Base-by-base conservation (phyloP, 2,329 filamentous ascomycete species). In the Venturia carpophila region DNA sequence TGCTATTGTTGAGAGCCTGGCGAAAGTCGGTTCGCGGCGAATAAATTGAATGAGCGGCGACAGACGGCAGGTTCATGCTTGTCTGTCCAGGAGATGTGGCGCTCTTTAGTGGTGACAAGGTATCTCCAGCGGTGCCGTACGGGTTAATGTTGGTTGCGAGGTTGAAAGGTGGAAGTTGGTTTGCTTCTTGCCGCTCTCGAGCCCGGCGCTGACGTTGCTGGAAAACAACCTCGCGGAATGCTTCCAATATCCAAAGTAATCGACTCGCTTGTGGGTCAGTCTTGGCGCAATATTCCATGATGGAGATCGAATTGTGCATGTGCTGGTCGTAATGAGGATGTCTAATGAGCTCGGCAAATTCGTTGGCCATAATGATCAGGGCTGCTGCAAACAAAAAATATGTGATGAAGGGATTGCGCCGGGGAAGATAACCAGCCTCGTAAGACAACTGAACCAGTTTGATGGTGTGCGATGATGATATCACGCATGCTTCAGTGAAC, bases 71-170 rank as follows among this genome's bases (percentile, higher is more conserved):
- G 27, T n/a, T 52, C 24, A 47, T 90, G 95, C 71, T 97, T 97
- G 90, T 96, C 97, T 75, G 91, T 92, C 69, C 97, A 97, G 72
- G 93, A 94, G 21, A 89, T 97, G 34, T 24, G n/a, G 62, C 17
- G 24, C 15, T n/a, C n/a, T 42, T 41, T 6, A 55, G 17, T 27
- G 47, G 24, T 21, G 62, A 63, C n/a, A 49, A 39, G n/a, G 30
- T 39, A 39, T 37, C 34, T 15, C 24, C 42, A 47, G 42, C 27
- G n/a, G 45, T 15, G 4, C 43, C 62, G 24, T 63, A 63, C 5
- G 62, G 62, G 15, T 63, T 63, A 15, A 63, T 52, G 43, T 63
- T 63, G 41, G 41, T 24, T 52, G 49, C 52, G 4, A 63, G 42
- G 19, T 63, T 63, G 45, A 63, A 63, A 49, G 62, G 62, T 34